These are phyloP conservation scores for Trichosporon sp. DNA, from an alignment of 1,284 basidiomycete genomes.

Conservation along the genomic window DNA sequence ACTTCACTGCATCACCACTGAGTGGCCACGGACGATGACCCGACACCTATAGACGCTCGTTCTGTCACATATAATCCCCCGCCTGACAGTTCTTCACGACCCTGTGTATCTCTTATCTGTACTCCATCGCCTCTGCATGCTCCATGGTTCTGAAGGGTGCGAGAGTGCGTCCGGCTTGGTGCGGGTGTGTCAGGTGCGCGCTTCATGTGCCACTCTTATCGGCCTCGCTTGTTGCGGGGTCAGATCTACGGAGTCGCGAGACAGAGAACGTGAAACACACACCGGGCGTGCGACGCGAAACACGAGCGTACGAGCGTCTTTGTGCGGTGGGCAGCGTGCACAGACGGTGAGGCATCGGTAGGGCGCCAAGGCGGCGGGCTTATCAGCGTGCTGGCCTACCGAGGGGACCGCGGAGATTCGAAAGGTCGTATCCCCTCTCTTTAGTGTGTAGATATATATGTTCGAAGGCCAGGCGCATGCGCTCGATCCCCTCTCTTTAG, in stretches of 20 bases:
- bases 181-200: background rate
- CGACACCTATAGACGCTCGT: background rate
- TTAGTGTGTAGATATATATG: too few relatives aligned
- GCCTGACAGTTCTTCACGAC: background rate
- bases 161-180: background rate
- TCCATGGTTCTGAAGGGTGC: background rate
- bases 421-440: too few relatives aligned
- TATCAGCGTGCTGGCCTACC: background rate
- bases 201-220: background rate
- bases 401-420: too few relatives aligned
- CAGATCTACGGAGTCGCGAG: background rate
- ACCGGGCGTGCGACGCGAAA: background rate
- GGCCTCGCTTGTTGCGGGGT: too few relatives aligned
- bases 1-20: background rate
- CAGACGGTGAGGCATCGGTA: background rate
- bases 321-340: background rate
- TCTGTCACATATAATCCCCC: background rate
- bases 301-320: background rate
- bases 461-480: too few relatives aligned
- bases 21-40: background rate
- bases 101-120: background rate
- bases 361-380: background rate
- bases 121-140: background rate
- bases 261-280: background rate
- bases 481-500: too few relatives aligned